Percentiles rank a stretch among this genome's conserved stretches.
phyloP scores from a whole-genome alignment of 2,329 filamentous ascomycete genomes.

The Penicillium sp. region DNA sequence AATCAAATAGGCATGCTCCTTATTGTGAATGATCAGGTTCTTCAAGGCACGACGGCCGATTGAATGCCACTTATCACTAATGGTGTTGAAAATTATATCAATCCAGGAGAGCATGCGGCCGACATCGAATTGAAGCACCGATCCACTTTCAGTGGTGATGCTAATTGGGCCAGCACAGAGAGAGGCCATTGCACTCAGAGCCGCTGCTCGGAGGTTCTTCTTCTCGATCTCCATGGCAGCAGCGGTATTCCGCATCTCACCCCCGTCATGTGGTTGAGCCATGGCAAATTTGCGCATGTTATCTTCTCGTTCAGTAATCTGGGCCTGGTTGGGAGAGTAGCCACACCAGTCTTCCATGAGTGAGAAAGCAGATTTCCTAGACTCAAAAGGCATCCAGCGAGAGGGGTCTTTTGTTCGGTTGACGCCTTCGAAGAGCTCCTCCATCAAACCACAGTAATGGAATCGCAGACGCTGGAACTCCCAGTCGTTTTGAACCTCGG shows the following conservation, averaged over 20 bases:
- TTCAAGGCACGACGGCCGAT: constrained; percentile 86
- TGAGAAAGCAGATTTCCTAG: constrained; percentile 89
- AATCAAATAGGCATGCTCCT: constrained; percentile 78
- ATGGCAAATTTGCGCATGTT: constrained; percentile 83
- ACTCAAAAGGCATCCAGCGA: constrained; percentile 96
- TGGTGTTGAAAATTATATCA: constrained; percentile 87
- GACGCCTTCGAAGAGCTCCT: constrained; percentile 89
- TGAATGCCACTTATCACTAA: constrained; percentile 86
- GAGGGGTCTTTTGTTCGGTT: constrained; percentile 81
- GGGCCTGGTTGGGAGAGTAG: constrained; percentile 84
- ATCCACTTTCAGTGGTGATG: constrained; percentile 83
- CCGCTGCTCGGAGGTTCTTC: constrained; percentile 83
- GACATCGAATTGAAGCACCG: constrained; percentile 87
- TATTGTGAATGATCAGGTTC: constrained; percentile 88
- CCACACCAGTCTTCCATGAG: constrained; percentile 99
- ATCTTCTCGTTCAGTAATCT: constrained; percentile 80
- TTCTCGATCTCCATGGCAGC: constrained; percentile 97
- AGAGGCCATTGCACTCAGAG: constrained; percentile 91
- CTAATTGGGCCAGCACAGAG: constrained; percentile 82
- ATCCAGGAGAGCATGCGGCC: constrained; percentile 93
- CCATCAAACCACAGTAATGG: constrained; percentile 91
- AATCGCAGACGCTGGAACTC: constrained; percentile 88
- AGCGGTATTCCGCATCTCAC: constrained; percentile 74
- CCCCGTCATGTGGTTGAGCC: constrained; percentile 70
- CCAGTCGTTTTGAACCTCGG: constrained; percentile 91